Evolutionary conservation across 345 rosid genomes (phyloP), one percentile per base, ranked within the genome.

Genomic region (Camelina laxa): DNA sequence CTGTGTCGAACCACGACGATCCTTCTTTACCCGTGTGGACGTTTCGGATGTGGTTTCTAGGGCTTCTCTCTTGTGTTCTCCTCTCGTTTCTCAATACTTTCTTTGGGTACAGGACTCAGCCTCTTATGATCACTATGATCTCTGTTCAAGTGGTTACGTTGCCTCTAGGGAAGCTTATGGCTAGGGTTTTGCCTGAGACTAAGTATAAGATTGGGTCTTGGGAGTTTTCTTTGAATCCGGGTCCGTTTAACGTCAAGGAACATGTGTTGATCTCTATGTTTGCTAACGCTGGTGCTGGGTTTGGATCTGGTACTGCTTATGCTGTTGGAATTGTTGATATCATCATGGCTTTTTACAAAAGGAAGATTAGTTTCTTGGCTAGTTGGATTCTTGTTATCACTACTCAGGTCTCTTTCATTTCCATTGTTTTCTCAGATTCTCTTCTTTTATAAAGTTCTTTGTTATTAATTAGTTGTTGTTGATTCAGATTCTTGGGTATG

Each of bases 71-170:
- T 3, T 88, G 93, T 50, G 47, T 62, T 12, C 79, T 88, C 12
- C 85, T 88, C 64, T 83, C 93, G 5, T 88, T 88, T 81, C 86
- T 88, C 79, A 88, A 88, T 75, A 82, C 85, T 22, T 86, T 88
- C 85, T 88, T 88, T 78, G 64, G 82, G 49, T 88, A 88, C 83
- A 80, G 93, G 1, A 74, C 87, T 3, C 83, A 88, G 72, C 93
- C 93, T 3, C 79, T 86, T 3, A 63, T 77, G 70, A 64, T 88
- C 49, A 69, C 87, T 30, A 80, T 81, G 83, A 88, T 86, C 70
- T 77, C 90, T 7, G 86, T 86, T 55, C 88, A 83, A 63, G 88
- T 88, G 0, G 86, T 87, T 9, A 83, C 88, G 24, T 79, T 86
- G 44, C 90, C 88, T 59, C 21, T 86, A 16, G 87, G 90, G n/a